Base-by-base conservation (phyloP, 2,329 filamentous ascomycete species). In the Fusarium sp. region DNA sequence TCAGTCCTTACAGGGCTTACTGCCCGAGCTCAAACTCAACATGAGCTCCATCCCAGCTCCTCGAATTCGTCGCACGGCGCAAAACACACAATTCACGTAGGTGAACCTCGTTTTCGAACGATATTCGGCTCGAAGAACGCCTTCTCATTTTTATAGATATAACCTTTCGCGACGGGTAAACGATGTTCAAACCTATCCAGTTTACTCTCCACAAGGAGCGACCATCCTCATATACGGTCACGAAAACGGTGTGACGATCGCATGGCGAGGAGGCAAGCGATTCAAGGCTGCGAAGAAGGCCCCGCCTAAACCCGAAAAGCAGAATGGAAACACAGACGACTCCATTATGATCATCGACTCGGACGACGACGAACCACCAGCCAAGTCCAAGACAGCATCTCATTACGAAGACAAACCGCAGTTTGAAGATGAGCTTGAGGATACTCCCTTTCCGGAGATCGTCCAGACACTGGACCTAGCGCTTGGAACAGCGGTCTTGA, bases 311-410 rank as follows among this genome's bases (percentile, higher is more conserved):
- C 82, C 82, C 66, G 82, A 83, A 66, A 89, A 88, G 72, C 83
- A 85, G 52, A 91, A 91, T 72, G 89, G 89, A 18, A 74, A 82
- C 0, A 78, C 80, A 7, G 85, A 87, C 24, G 88, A 90, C 76
- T 83, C 86, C 8, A 84, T 91, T 35, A 91, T 92, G 87, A 85
- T 91, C 22, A 86, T 92, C 61, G 90, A 92, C 76, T 91, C 89
- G 3, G 90, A 92, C 74, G 89, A 90, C 13, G 90, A 91, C 36
- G 85, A 85, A 35, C 77, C 82, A 5, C 73, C 83, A 5, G 67
- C 82, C 24, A 82, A 84, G 57, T 73, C 81, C 56, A 75, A 81
- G 70, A 70, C 70, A 48, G 54, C 75, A 41, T 72, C 76, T 17
- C 78, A 79, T n/a, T 84, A 82, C 64, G 84, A 87, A 62, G 88